These are phyloP conservation scores for Russula vinacea DNA, from an alignment of 768 basidiomycete genomes.

Conservation along the genomic window DNA sequence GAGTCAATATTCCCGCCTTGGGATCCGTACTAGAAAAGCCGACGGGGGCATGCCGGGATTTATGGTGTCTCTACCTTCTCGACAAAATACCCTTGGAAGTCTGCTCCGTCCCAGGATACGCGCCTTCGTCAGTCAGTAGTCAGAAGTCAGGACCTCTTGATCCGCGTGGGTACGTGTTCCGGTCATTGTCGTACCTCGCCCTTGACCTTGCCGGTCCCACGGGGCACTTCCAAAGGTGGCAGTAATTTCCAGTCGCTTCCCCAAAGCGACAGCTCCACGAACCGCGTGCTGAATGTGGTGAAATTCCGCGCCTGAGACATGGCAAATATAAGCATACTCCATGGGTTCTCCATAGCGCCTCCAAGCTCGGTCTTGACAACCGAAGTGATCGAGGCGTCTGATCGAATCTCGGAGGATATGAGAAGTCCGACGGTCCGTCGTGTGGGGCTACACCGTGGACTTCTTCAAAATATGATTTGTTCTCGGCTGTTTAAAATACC, in stretches of 20 bases:
- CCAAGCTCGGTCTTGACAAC: no score
- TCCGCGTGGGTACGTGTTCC: not conserved
- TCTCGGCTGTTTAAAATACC: not conserved
- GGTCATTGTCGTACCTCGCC: not conserved
- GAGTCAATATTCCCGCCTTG: not conserved
- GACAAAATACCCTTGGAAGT: no score
- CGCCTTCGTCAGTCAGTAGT: no score
- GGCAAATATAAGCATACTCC: not conserved
- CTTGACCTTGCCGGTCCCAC: not conserved
- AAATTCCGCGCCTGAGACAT: not conserved
- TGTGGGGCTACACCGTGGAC: not conserved
- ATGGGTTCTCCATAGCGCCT: not conserved
- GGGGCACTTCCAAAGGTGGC: not conserved
- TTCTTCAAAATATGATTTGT: not conserved
- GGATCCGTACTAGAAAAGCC: not conserved
- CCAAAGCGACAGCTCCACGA: not conserved
- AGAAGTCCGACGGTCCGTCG: not conserved
- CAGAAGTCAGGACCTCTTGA: not conserved
- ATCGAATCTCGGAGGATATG: not conserved
- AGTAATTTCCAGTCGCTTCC: no score
- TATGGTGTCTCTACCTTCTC: not conserved
- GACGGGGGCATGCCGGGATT: not conserved
- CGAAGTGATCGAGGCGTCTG: not conserved
- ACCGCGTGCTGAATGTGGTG: not conserved
- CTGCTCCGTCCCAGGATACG: not conserved